Evolutionary conservation across 2,329 filamentous ascomycete species (phyloP).

Genomic region (Penicillium sp.): DNA sequence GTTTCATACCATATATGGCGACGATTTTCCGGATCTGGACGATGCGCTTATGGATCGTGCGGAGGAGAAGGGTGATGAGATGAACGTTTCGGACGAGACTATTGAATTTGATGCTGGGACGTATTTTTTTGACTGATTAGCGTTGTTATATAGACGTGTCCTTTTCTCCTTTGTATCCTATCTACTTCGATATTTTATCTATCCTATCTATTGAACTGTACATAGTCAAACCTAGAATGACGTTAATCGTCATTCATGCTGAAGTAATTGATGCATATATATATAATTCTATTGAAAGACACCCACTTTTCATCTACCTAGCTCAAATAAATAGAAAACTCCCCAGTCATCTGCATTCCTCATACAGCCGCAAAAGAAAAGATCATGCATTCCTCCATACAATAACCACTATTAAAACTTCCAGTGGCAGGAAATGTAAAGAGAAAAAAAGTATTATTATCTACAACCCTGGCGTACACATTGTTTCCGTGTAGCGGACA

Average conservation of each 20-base stretch:
- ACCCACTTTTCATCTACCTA: background rate
- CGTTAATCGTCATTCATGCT: background rate
- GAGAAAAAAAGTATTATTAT: conserved; percentile 12
- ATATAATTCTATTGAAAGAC: background rate
- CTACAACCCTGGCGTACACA: conserved; percentile 13
- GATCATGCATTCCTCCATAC: background rate
- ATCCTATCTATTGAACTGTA: background rate
- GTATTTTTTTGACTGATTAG: conserved; percentile 14
- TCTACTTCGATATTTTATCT: too few relatives aligned
- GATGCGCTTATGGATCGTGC: conserved; percentile 21
- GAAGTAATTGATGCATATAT: background rate
- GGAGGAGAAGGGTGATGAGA: background rate
- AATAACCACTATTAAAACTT: background rate
- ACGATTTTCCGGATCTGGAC: conserved; percentile 28
- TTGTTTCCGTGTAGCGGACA: conserved; percentile 7
- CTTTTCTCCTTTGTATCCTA: too few relatives aligned
- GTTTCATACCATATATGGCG: conserved; percentile 25
- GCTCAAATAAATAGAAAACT: background rate
- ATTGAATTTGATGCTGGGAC: conserved; percentile 11
- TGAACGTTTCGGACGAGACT: conserved; percentile 10
- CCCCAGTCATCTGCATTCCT: background rate
- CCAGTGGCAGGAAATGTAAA: background rate
- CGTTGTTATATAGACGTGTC: background rate
- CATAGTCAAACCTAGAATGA: background rate
- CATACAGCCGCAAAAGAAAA: background rate